These are phyloP conservation scores for Colletotrichum graminicola DNA, from an alignment of 2,329 filamentous ascomycete genomes.

Conservation along the genomic window DNA sequence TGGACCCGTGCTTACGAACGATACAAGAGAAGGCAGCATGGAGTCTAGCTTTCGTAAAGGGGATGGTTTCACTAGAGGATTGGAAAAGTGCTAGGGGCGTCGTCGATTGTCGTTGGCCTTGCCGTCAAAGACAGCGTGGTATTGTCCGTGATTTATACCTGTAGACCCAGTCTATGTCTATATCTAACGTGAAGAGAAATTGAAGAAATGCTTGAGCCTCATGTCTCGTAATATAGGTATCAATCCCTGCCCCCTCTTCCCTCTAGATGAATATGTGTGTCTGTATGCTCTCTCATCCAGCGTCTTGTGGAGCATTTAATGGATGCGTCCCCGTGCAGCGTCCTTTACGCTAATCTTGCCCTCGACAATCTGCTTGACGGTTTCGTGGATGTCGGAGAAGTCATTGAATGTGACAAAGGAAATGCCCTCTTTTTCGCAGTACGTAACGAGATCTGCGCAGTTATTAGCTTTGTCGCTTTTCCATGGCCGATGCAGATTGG, in stretches of 20 bases:
- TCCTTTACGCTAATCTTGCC: conserved; percentile 79
- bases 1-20: neutral
- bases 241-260: neutral
- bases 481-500: neutral
- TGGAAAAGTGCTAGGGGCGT: neutral
- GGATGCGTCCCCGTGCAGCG: conserved; percentile 66
- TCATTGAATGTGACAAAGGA: conserved; percentile 90
- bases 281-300: neutral
- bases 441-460: conserved; percentile 80
- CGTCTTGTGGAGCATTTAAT: conserved; percentile 18
- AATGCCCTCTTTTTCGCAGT: conserved; percentile 85
- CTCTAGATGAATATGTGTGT: neutral
- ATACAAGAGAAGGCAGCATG: neutral
- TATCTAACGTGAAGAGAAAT: conserved; percentile 21
- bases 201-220: neutral
- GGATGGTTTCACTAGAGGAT: neutral
- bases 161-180: conserved; percentile 32
- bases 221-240: conserved; percentile 19
- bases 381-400: conserved; percentile 82
- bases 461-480: conserved; percentile 30
- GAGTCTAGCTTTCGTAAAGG: neutral
- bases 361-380: conserved; percentile 81
- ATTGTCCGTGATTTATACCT: conserved; percentile 15
- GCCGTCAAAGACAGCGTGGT: conserved; percentile 2
- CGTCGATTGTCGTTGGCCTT: neutral